Evolutionary conservation across 345 rosid species (phyloP), one percentile per base, ranked within the genome.

Genomic region (Excoecaria agallocha): DNA sequence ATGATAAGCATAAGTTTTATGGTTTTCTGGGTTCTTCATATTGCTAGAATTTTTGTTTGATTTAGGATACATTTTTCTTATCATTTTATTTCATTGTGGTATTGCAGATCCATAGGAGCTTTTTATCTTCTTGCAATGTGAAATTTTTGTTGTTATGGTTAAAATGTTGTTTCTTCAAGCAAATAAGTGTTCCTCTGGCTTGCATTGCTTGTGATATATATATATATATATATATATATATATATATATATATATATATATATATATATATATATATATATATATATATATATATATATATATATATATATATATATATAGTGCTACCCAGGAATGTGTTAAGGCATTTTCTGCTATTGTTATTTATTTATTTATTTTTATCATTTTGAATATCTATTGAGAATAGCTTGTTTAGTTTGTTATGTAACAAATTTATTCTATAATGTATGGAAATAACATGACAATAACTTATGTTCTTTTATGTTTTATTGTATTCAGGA

Each of bases 381-480:
- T 62, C 24, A 8, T 51, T 62, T 49, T 50, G 46, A 54, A 61
- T 12, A 51, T 37, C 9, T 25, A 1, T 1, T 16, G 48, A 39
- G 5, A 55, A 64, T 11, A 25, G 48, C 15, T 52, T 22, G 64
- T 13, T 11, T 52, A 66, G 17, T 65, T 64, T 25, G 25, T 64
- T 16, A 12, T 13, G 17, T 10, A 35, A 22, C 2, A 30, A 20
- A 7, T 51, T 2, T 1, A 39, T 8, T 43, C 46, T 57, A 24
- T 17, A 69, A 48, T 63, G 65, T 12, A 1, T 38, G 35, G 4
- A 43, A 15, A 57, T 19, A 49, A 22, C 50, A 38, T 58, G 4
- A 46, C 12, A 8, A 35, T 66, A 62, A 78, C 35, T 61, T 71
- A 6, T 35, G n/a, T 74, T 20, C 13, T 16, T 41, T 54, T n/a